These are phyloP conservation scores for Globisporangium radiosum DNA, from an alignment of 352 stramenopile species.

Conservation along the genomic window DNA sequence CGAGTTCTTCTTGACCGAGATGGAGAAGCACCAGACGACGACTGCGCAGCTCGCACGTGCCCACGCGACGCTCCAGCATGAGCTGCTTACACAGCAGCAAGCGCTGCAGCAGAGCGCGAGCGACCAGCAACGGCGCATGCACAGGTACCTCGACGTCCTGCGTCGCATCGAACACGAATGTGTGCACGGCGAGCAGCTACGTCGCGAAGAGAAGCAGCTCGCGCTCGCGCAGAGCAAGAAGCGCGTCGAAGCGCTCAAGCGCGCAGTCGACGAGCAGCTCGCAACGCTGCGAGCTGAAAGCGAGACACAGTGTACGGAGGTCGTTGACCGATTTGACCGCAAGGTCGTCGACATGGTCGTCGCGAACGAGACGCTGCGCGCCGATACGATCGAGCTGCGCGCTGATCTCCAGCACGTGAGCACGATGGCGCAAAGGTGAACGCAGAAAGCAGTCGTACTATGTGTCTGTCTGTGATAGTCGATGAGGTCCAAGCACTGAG, in stretches of 20 bases:
- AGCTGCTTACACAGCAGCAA: constrained; percentile 19
- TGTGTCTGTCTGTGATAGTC: constrained; percentile 1
- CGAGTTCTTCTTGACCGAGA: constrained; percentile 40
- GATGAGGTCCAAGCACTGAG: not conserved
- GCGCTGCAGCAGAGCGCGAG: constrained; percentile 20
- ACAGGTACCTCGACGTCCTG: constrained; percentile 31
- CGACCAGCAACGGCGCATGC: constrained; percentile 24
- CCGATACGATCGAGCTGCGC: constrained; percentile 35
- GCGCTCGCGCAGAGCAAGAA: constrained; percentile 22
- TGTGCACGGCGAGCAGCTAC: constrained; percentile 21
- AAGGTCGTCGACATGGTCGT: constrained; percentile 32
- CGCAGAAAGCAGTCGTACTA: not conserved
- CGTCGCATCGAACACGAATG: constrained; percentile 34
- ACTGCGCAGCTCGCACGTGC: constrained; percentile 20
- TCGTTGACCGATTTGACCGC: constrained; percentile 33
- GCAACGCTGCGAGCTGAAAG: constrained; percentile 16
- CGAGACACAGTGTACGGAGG: constrained; percentile 14
- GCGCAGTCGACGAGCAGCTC: constrained; percentile 22
- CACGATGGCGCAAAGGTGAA: constrained; percentile 9
- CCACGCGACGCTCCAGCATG: constrained; percentile 21
- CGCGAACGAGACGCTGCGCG: constrained; percentile 31
- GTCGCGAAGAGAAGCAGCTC: constrained; percentile 28
- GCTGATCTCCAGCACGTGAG: constrained; percentile 20
- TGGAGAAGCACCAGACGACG: constrained; percentile 37
- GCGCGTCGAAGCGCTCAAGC: constrained; percentile 17